These are phyloP conservation scores for Ophiostoma montium DNA, from an alignment of 2,329 filamentous ascomycete species.

Conservation along the genomic window DNA sequence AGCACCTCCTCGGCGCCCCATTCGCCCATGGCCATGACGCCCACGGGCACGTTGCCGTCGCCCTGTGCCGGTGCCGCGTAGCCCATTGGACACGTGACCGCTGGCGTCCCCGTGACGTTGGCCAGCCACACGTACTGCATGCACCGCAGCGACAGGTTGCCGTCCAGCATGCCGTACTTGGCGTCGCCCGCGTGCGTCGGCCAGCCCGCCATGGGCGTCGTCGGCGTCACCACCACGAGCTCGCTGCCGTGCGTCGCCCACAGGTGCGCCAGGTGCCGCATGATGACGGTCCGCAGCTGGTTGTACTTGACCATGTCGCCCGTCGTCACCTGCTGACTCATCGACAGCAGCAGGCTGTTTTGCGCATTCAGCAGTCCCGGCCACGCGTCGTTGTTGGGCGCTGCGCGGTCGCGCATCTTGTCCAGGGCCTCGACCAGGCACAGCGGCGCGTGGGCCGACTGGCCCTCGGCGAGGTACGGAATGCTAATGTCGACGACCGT, in stretches of 20 bases:
- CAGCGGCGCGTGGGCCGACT: conserved; percentile 62
- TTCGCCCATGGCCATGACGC: conserved; percentile 49
- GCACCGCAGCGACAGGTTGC: conserved; percentile 54
- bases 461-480: conserved; percentile 54
- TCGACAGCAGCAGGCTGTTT: conserved; percentile 55
- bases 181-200: conserved; percentile 43
- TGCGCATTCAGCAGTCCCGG: conserved; percentile 44
- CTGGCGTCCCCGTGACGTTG: conserved; percentile 68
- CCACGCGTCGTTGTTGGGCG: conserved; percentile 30
- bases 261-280: conserved; percentile 61
- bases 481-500: conserved; percentile 45
- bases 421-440: conserved; percentile 59
- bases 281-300: conserved; percentile 59
- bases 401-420: conserved; percentile 27
- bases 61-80: conserved; percentile 47
- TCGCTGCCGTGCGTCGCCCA: conserved; percentile 53
- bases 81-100: conserved; percentile 60
- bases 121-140: conserved; percentile 83
- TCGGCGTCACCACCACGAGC: conserved; percentile 69
- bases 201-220: conserved; percentile 64
- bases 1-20: conserved; percentile 54
- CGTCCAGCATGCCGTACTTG: conserved; percentile 61
- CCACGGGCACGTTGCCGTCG: conserved; percentile 44
- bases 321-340: conserved; percentile 50
- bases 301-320: conserved; percentile 60